Conservation (phyloP, 371 early-diverging fungal species). For the Mortierella polycephala region DNA sequence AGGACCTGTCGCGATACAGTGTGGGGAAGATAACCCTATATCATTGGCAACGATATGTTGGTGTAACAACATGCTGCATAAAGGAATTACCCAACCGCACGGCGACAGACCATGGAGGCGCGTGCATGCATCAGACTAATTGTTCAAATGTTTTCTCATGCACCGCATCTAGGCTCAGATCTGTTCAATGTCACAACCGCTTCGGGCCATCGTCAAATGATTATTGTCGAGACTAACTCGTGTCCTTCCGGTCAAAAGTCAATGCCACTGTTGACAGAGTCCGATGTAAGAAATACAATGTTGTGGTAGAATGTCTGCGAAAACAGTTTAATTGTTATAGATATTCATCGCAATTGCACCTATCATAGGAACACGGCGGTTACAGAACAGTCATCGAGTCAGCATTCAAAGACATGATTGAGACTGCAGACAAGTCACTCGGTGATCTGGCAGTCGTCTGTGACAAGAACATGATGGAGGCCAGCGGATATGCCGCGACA, state of each 20-base stretch:
- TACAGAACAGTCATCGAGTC: conserved; percentile 83
- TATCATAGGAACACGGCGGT: conserved; percentile 69
- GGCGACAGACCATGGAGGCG: no score
- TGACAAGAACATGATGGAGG: conserved; percentile 95
- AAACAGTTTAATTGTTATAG: not conserved
- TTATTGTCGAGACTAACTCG: conserved; percentile 95
- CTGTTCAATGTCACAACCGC: conserved; percentile 92
- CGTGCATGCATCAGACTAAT: no score
- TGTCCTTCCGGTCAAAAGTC: conserved; percentile 97
- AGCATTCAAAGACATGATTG: conserved; percentile 82
- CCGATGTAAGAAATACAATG: conserved; percentile 58
- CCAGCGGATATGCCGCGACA: conserved; percentile 90
- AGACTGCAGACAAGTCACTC: conserved; percentile 69
- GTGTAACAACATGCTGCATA: not conserved
- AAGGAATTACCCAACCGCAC: not conserved
- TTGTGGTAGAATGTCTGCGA: not conserved
- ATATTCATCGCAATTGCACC: not conserved
- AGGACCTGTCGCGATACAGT: conserved; percentile 16
- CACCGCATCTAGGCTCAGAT: conserved; percentile 77
- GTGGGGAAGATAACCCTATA: conserved; percentile 11
- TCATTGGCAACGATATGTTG: no score
- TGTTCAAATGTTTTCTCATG: not conserved
- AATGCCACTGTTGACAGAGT: conserved; percentile 91
- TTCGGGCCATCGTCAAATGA: conserved; percentile 92
- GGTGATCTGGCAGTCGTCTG: conserved; percentile 92